A percentile compares a stretch with the other conserved stretches of the same genome.
Evolutionary conservation across 805 yeast genomes (phyloP).

Genomic region (Ogataea glucozyma): DNA sequence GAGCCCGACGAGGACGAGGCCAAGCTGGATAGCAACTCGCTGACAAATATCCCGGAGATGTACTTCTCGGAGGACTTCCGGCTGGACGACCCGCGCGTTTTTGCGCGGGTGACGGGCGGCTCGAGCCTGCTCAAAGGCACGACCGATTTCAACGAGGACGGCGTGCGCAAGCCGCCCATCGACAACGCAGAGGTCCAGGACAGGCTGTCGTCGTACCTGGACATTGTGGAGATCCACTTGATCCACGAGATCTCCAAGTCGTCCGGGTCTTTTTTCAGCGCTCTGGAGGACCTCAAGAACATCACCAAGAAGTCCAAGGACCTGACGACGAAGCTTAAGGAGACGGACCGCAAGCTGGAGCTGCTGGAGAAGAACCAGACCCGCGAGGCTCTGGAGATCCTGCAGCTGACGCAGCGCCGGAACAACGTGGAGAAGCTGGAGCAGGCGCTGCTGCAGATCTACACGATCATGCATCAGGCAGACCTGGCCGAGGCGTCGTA

Average conservation of each 20-base stretch:
- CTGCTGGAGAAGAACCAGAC: conserved; percentile 51
- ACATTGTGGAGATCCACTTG: conserved; percentile 77
- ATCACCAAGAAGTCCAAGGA: conserved; percentile 56
- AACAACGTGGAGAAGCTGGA: conserved; percentile 65
- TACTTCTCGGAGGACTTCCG: conserved; percentile 70
- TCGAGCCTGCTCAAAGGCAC: conserved; percentile 40
- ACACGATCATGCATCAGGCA: conserved; percentile 44
- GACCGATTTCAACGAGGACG: conserved; percentile 34
- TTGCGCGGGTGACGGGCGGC: conserved; percentile 69
- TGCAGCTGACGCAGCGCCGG: conserved; percentile 51
- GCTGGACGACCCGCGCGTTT: conserved; percentile 85
- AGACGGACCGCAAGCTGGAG: conserved; percentile 47
- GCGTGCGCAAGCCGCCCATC: conserved; percentile 41
- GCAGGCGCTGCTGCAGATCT: conserved; percentile 57
- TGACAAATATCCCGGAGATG: conserved; percentile 62
- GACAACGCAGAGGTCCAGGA: conserved; percentile 68
- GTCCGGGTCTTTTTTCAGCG: conserved; percentile 80
- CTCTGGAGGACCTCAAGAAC: conserved; percentile 73
- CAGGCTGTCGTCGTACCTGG: conserved; percentile 77
- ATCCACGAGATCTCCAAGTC: conserved; percentile 83
- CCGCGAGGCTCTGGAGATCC: conserved; percentile 47
- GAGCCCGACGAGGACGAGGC: conserved; percentile 26
- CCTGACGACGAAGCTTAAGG: conserved; percentile 49
- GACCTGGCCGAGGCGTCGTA: conserved; percentile 51
- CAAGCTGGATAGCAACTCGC: conserved; percentile 27